Evolutionary conservation across 2,329 filamentous ascomycete species (phyloP).

Genomic region (Exserohilum rostratum): DNA sequence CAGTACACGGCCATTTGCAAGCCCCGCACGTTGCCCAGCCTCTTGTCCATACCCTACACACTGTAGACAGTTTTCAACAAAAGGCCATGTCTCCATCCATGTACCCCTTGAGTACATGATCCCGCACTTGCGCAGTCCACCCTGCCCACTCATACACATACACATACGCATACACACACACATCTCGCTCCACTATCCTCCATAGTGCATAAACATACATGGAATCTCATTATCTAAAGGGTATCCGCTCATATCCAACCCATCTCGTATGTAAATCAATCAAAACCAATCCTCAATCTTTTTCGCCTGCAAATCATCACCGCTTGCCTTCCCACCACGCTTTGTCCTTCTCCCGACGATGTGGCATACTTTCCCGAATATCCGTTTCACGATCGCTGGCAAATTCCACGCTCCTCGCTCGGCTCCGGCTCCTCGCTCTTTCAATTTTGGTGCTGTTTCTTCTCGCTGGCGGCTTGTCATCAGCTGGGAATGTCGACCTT

Average conservation of each 20-base stretch:
- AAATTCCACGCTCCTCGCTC: constrained; percentile 34
- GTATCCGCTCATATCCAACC: constrained; percentile 15
- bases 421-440: constrained; percentile 23
- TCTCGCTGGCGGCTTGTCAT: constrained; percentile 12
- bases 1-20: not conserved
- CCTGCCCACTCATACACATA: too few species aligned
- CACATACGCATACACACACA: too few species aligned
- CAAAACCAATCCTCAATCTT: not conserved
- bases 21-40: too few species aligned
- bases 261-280: constrained; percentile 1
- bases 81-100: too few species aligned
- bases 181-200: not conserved
- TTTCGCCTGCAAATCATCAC: not conserved
- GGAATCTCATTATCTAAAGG: constrained; percentile 13
- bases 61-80: too few species aligned
- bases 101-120: too few species aligned
- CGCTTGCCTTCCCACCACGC: constrained; percentile 45
- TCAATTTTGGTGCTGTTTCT: constrained; percentile 21
- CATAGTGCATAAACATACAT: not conserved
- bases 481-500: constrained; percentile 27
- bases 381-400: constrained; percentile 40
- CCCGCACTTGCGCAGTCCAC: too few species aligned
- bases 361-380: constrained; percentile 42
- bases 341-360: constrained; percentile 40
- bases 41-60: too few species aligned